phyloP scores from a whole-genome alignment of 1,139 yeast species.

The Yamadazyma sp. region DNA sequence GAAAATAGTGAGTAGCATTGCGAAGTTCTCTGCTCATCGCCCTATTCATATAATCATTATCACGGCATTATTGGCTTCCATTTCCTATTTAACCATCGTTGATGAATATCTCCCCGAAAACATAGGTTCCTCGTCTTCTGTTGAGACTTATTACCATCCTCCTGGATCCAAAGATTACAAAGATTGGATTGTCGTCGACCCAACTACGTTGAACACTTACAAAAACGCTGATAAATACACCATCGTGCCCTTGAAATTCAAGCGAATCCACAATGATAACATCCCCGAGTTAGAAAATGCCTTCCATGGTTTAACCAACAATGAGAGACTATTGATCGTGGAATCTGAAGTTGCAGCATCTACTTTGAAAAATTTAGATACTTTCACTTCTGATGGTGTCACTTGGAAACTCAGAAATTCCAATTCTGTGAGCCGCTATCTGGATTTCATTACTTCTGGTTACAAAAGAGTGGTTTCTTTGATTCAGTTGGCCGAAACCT shows the following conservation, averaged over 20 bases:
- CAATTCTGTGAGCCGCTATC: conserved; percentile 63
- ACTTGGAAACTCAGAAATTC: conserved; percentile 68
- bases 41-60: conserved; percentile 88
- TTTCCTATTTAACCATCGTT: conserved; percentile 78
- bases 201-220: conserved; percentile 22
- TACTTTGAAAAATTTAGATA: conserved; percentile 31
- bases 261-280: conserved; percentile 34
- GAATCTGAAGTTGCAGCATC: conserved; percentile 36
- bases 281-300: conserved; percentile 36
- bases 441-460: conserved; percentile 54
- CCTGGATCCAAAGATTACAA: conserved; percentile 35
- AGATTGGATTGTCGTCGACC: conserved; percentile 48
- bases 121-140: conserved; percentile 18
- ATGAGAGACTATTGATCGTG: conserved; percentile 45
- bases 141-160: conserved; percentile 43
- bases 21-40: conserved; percentile 70
- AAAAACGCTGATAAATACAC: conserved; percentile 47
- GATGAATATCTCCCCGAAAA: conserved; percentile 67
- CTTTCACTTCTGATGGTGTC: conserved; percentile 39
- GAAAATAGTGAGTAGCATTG: conserved; percentile 42
- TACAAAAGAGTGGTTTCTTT: conserved; percentile 49
- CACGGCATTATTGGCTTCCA: conserved; percentile 73
- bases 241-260: conserved; percentile 58
- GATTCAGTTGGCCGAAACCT: conserved; percentile 77
- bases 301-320: conserved; percentile 28